Conservation (phyloP, 108 stramenopile genomes). For the Poteriospumella lacustris region DNA sequence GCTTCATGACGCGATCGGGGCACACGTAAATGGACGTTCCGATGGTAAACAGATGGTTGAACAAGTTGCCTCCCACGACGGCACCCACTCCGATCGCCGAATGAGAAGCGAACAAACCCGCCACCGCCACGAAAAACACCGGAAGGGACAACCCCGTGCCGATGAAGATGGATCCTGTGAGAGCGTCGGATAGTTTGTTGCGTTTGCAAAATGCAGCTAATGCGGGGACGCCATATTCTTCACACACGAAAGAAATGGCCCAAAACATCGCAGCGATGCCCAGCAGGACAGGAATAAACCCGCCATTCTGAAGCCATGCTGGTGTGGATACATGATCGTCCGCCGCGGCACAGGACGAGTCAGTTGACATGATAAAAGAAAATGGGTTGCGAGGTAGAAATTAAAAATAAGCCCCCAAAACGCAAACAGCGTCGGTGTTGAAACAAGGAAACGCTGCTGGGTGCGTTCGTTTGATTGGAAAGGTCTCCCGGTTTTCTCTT, state of each 20-base stretch:
- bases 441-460: too few relatives aligned
- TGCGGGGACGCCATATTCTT: background rate
- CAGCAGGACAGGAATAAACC: background rate
- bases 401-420: too few relatives aligned
- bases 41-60: background rate
- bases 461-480: too few relatives aligned
- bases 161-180: background rate
- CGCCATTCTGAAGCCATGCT: background rate
- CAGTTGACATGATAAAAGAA: too few relatives aligned
- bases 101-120: background rate
- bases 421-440: too few relatives aligned
- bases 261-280: background rate
- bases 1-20: background rate
- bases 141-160: background rate
- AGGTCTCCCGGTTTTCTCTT: too few relatives aligned
- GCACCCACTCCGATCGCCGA: background rate
- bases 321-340: too few relatives aligned
- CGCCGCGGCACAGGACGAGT: too few relatives aligned
- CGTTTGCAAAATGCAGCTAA: background rate
- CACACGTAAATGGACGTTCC: background rate
- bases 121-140: background rate
- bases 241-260: background rate
- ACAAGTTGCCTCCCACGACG: background rate
- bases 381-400: too few relatives aligned
- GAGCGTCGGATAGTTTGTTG: background rate